phyloP scores from a whole-genome alignment of 176 grass and related monocot genomes.

The Aegilops speltoides region DNA sequence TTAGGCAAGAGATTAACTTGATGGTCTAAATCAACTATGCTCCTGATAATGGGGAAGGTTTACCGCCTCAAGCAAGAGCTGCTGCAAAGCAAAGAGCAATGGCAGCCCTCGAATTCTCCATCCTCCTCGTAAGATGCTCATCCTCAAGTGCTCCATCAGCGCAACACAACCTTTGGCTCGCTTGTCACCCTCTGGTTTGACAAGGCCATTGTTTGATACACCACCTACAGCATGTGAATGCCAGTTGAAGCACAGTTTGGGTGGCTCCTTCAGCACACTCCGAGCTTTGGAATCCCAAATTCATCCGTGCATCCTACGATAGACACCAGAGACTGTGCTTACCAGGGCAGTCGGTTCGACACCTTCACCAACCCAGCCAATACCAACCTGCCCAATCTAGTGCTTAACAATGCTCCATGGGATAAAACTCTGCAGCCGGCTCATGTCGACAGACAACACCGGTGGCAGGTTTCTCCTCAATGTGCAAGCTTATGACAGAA shows the following conservation, averaged over 20 bases:
- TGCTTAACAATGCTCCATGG: neutral
- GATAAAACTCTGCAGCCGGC: neutral
- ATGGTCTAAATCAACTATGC: neutral
- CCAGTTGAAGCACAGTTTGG: too few relatives aligned
- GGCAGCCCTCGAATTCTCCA: neutral
- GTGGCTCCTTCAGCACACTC: too few relatives aligned
- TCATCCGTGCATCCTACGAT: neutral
- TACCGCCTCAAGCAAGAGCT: neutral
- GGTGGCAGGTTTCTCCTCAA: slow-evolving; percentile 18
- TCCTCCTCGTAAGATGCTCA: neutral
- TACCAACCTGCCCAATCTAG: neutral
- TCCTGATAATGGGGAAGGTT: neutral
- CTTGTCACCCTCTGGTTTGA: too few relatives aligned
- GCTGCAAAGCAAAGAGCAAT: slow-evolving; percentile 1
- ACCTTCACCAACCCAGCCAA: too few relatives aligned
- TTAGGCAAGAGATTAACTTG: neutral
- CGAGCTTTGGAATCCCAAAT: slow-evolving; percentile 2
- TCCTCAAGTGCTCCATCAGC: neutral
- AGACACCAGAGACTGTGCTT: too few relatives aligned
- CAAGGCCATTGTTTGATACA: too few relatives aligned
- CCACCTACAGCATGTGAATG: too few relatives aligned
- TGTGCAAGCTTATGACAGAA: slow-evolving; percentile 19
- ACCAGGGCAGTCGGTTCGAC: too few relatives aligned
- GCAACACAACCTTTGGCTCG: neutral
- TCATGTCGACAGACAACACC: slow-evolving; percentile 26